Base-by-base conservation (phyloP, 306 rosid species). In the Corylus avellana region DNA sequence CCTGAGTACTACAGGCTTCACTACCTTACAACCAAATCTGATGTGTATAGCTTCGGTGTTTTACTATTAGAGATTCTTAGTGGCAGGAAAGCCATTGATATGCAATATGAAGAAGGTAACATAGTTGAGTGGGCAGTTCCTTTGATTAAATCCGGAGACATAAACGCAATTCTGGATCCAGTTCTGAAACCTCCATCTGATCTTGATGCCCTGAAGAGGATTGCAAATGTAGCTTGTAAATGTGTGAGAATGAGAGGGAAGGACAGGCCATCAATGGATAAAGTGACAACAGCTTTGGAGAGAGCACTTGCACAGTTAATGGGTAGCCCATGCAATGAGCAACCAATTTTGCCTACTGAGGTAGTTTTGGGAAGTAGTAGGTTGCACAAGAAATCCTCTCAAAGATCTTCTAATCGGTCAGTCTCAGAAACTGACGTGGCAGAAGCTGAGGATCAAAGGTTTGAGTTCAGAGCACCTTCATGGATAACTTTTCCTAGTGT, bases 111-210 rank as follows among this genome's bases (percentile, higher is more conserved):
- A 80, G 93, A 90, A 78, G 93, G 92, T 66, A 95, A 95, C 66
- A 91, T 95, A 72, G 98, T 95, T 53, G 96, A 95, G 83, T 95
- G 98, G 98, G 97, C 97, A 29, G 98, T 90, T 74, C 98, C 98
- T 16, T 62, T 92, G 73, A 90, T 95, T 74, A 91, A 88, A 62
- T 79, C 97, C 8, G 96, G 96, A 44, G 96, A 91, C 32, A 80
- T 90, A 50, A 67, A 80, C 0, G 55, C 89, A 8, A 85, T 92
- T 20, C 72, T 91, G 63, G 98, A 95, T 72, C 98, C 94, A 0
- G 89, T 75, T 78, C 51, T 91, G 57, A 94, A 92, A 78, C 89
- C 70, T 25, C 98, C 98, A n/a, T 3, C 90, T 42, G 93, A 92
- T 84, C 8, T 85, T 7, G 98, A 91, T 78, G 92, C 98, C 22